Percentiles rank a stretch among this genome's conserved stretches.
Evolutionary conservation across 2,329 filamentous ascomycete species (phyloP).

Genomic region (Lachnellula arida): DNA sequence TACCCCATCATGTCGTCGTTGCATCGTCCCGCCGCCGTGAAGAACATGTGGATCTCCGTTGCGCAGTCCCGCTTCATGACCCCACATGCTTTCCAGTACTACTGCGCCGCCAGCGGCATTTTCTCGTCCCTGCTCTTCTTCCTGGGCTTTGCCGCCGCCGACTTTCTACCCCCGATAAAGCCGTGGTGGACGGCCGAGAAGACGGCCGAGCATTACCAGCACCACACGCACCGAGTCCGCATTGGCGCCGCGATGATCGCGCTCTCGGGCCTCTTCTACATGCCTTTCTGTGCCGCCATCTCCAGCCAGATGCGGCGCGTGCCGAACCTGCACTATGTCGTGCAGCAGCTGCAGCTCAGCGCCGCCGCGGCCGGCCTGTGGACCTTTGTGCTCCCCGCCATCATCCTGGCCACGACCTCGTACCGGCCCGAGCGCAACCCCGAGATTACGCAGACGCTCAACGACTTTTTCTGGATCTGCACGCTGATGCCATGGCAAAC

Average conservation of each 20-base stretch:
- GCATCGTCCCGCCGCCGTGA: no score
- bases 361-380: conserved; percentile 17
- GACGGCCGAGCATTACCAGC: conserved; percentile 19
- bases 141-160: no score
- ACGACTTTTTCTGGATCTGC: conserved; percentile 15
- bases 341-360: conserved; percentile 16
- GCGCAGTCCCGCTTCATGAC: no score
- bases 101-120: no score
- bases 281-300: conserved; percentile 20
- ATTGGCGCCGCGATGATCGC: conserved; percentile 11
- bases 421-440: conserved; percentile 21
- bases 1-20: no score
- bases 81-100: no score
- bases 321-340: conserved; percentile 13
- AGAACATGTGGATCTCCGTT: no score
- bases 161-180: no score
- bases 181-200: conserved; percentile 16
- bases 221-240: conserved; percentile 12
- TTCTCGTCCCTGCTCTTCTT: no score
- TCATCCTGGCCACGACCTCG: conserved; percentile 20
- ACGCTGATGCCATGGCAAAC: conserved; percentile 8
- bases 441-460: conserved; percentile 24
- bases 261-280: conserved; percentile 21
- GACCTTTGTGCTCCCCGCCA: conserved; percentile 19
- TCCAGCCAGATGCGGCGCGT: conserved; percentile 24